Base-by-base conservation (phyloP, 352 stramenopile genomes). In the Globisporangium heterothallicum region DNA sequence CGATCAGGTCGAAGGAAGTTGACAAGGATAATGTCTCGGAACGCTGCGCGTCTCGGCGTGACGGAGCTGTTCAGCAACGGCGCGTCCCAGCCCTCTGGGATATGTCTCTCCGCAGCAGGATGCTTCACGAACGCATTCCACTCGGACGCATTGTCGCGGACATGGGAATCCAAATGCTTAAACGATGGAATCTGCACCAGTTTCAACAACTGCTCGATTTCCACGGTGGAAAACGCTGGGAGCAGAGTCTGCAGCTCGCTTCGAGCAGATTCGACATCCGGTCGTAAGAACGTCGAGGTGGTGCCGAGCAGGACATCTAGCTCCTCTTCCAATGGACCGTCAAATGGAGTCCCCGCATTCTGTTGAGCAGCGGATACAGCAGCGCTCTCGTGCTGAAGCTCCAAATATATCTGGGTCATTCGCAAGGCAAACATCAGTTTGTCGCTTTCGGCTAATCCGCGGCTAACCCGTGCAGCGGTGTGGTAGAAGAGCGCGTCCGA, bases 341-440 rank as follows among this genome's bases (percentile, higher is more conserved):
- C 83, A 42, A 81, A 78, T 32, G 50, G 30, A 22, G 35, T 58
- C 18, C 64, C 66, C 4, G 61, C 64, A 27, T 70, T 65, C 45
- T 70, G 47, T 14, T 68, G 64, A 48, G 56, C 56, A 43, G 58
- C 56, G 45, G 72, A 86, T 32, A 44, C 53, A 14, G 30, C 54
- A 8, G 35, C 24, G 16, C 16, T 61, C 35, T 89, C 77, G 7
- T 78, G 71, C 41, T 81, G 60, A 40, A 95, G 59, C 59, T 90
- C 80, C 12, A 93, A 59, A 70, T 91, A 91, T 56, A 97, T 96
- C 59, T 97, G 88, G 25, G 96, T 94, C 46, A 99, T 72, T 14
- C 97, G 78, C 35, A 99, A 56, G 10, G 94, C 90, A 76, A 99
- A 99, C 58, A 98, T 97, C n/a, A 99, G 90, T 67, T 99, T 98